phyloP scores from a whole-genome alignment of 208 protist species.

The Naegleria fowleri region DNA sequence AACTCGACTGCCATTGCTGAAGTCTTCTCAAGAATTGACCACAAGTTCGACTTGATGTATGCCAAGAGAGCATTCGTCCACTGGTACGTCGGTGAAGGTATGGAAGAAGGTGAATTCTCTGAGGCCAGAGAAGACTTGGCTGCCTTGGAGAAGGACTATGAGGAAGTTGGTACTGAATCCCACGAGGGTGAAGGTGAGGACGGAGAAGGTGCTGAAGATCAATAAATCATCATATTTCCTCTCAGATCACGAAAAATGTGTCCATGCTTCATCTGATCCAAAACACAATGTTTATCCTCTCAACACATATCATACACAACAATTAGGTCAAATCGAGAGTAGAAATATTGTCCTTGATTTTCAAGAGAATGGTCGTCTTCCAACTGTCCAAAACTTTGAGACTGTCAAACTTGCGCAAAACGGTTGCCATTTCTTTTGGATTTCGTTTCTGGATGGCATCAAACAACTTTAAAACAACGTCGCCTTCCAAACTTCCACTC shows the following conservation, averaged over 20 bases:
- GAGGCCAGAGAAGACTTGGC: constrained; percentile 86
- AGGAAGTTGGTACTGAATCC: constrained; percentile 71
- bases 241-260: too few species aligned
- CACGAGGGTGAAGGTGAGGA: constrained; percentile 25
- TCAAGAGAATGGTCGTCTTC: neutral
- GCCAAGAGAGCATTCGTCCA: constrained; percentile 88
- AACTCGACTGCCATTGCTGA: constrained; percentile 87
- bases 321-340: neutral
- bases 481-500: neutral
- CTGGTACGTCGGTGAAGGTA: constrained; percentile 91
- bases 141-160: constrained; percentile 87
- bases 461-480: neutral
- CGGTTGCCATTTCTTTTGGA: neutral
- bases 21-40: constrained; percentile 78
- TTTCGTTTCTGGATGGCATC: neutral
- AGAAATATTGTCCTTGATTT: neutral
- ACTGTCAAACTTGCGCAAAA: neutral
- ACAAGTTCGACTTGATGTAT: constrained; percentile 92
- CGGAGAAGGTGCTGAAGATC: constrained; percentile 43
- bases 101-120: constrained; percentile 88
- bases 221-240: neutral
- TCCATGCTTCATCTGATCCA: too few species aligned
- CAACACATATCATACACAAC: too few species aligned
- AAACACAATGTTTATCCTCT: too few species aligned
- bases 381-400: neutral